A percentile compares a stretch with the other conserved stretches of the same genome.
Conservation (phyloP, 306 rosid genomes). For the Lagenaria siceraria region DNA sequence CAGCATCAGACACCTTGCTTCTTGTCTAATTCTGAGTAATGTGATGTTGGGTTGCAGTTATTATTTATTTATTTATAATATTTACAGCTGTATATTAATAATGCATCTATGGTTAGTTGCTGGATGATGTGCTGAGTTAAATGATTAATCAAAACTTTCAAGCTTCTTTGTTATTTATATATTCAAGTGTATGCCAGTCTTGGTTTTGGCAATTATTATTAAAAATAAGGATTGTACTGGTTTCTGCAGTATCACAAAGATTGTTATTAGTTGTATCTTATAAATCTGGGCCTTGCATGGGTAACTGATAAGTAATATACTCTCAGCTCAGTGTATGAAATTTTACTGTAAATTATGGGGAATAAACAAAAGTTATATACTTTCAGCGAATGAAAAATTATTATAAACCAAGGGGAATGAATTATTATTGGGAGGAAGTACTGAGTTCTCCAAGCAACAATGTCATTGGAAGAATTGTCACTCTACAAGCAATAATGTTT, state of each 20-base stretch:
- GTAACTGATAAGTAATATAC: neutral
- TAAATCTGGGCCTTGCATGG: neutral
- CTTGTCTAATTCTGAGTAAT: neutral
- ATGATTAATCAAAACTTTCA: neutral
- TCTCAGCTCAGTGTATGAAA: neutral
- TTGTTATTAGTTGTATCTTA: neutral
- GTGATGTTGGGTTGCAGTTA: neutral
- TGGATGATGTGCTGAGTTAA: neutral
- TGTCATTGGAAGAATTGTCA: neutral
- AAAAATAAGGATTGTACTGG: neutral
- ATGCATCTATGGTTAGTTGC: neutral
- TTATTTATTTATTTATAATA: no score
- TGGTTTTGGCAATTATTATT: neutral
- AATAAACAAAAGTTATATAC: neutral
- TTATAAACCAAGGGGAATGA: neutral
- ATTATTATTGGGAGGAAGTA: neutral
- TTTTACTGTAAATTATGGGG: neutral
- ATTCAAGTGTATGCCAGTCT: neutral
- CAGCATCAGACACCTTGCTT: neutral
- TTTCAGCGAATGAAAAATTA: neutral
- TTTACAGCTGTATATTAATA: neutral
- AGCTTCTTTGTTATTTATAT: neutral
- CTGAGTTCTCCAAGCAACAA: neutral
- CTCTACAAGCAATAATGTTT: neutral
- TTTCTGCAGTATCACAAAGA: neutral